These are phyloP conservation scores for Coemansia sp. DNA, from an alignment of 192 early-diverging fungal species.

Conservation along the genomic window DNA sequence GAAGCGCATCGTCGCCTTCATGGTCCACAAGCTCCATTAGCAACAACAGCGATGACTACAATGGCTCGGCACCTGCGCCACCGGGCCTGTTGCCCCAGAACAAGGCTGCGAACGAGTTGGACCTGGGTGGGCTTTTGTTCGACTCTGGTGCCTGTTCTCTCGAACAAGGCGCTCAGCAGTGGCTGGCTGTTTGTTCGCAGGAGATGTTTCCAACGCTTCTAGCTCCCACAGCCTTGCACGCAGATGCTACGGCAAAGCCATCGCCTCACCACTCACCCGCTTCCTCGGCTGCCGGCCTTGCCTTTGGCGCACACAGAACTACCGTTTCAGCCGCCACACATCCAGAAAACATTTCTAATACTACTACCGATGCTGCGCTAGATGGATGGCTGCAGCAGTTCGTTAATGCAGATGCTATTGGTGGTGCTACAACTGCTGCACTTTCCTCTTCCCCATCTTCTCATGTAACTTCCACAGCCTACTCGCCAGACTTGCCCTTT, in stretches of 20 bases:
- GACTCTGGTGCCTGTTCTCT: not conserved
- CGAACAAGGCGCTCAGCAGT: slow-evolving; percentile 13
- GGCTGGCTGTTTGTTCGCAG: slow-evolving; percentile 8
- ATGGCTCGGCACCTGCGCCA: slow-evolving; percentile 10
- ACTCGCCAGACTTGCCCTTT: not conserved
- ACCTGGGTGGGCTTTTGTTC: slow-evolving; percentile 1
- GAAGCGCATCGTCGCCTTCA: slow-evolving; percentile 25
- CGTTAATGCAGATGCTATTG: slow-evolving; percentile 36
- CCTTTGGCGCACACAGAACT: not conserved
- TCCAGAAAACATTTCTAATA: slow-evolving; percentile 8
- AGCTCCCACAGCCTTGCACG: not conserved
- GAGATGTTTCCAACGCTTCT: slow-evolving; percentile 22
- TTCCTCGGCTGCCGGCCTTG: not conserved
- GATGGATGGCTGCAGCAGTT: slow-evolving; percentile 55
- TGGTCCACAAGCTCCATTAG: slow-evolving; percentile 37
- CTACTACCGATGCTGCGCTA: slow-evolving; percentile 21
- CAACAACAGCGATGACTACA: slow-evolving; percentile 21
- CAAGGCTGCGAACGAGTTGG: not conserved
- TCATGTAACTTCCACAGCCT: not conserved
- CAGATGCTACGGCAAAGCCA: not conserved
- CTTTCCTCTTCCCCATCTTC: not conserved
- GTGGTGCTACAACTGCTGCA: not conserved
- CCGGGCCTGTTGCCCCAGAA: slow-evolving; percentile 1
- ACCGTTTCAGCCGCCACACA: not conserved
- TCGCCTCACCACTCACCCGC: not conserved